A percentile compares a stretch with the other conserved stretches of the same genome.
Evolutionary conservation across 805 yeast species (phyloP).

Genomic region (Lipomyces sp.): DNA sequence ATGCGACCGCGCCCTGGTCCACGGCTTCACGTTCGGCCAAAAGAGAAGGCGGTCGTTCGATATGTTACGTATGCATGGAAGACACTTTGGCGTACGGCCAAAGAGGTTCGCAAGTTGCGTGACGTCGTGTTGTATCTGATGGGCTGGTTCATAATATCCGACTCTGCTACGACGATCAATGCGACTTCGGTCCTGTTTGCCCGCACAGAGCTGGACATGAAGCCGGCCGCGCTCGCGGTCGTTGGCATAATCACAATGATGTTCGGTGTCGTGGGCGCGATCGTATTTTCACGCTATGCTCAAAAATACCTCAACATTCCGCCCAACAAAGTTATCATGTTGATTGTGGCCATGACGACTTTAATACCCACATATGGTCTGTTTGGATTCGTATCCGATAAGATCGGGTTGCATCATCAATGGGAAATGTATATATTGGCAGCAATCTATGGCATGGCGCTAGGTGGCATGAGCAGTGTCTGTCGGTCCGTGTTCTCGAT

Average conservation of each 20-base stretch:
- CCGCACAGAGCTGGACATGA: conserved; percentile 69
- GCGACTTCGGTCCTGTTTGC: conserved; percentile 80
- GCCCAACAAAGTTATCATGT: conserved; percentile 57
- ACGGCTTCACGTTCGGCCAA: conserved; percentile 39
- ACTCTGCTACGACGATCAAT: conserved; percentile 76
- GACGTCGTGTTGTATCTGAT: conserved; percentile 69
- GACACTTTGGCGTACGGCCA: conserved; percentile 59
- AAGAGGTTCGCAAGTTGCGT: conserved; percentile 60
- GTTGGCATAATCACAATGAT: conserved; percentile 70
- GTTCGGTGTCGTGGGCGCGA: conserved; percentile 71
- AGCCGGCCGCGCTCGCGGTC: conserved; percentile 64
- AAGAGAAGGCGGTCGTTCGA: conserved; percentile 37
- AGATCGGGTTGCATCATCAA: conserved; percentile 64
- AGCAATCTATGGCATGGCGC: conserved; percentile 72
- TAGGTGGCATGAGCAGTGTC: conserved; percentile 74
- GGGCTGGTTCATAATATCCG: conserved; percentile 80
- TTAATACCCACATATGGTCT: conserved; percentile 75
- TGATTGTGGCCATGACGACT: conserved; percentile 63
- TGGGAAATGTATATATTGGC: conserved; percentile 72
- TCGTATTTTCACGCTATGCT: conserved; percentile 45
- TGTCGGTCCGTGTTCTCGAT: conserved; percentile 70
- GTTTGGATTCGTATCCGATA: conserved; percentile 61
- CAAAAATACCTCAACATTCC: conserved; percentile 27
- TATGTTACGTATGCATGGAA: conserved; percentile 66
- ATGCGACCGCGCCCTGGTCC: conserved; percentile 55